Percentiles rank a stretch among this genome's conserved stretches.
These are phyloP conservation scores for Phytopythium montanum DNA, from an alignment of 352 stramenopile species.

Conservation along the genomic window DNA sequence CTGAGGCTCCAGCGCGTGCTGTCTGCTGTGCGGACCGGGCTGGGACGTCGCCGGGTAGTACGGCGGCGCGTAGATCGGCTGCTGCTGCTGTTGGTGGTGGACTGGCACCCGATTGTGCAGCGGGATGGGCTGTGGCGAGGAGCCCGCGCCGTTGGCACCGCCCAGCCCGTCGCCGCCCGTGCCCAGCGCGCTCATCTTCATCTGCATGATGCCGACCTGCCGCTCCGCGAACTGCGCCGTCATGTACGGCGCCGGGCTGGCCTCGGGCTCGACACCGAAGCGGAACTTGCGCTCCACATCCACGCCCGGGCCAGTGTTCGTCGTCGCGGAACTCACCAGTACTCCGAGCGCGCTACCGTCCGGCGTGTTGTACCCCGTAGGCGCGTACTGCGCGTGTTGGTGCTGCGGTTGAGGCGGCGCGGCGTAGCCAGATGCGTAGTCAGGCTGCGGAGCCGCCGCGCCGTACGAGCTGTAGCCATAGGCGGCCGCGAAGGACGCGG, in stretches of 20 bases:
- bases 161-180: not conserved
- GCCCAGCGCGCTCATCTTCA: constrained; percentile 21
- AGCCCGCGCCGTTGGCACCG: constrained; percentile 6
- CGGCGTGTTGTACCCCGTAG: constrained; percentile 17
- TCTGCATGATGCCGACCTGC: constrained; percentile 35
- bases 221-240: constrained; percentile 25
- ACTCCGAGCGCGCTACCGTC: constrained; percentile 45
- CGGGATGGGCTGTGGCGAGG: not conserved
- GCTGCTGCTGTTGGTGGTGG: constrained; percentile 8
- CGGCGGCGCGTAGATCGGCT: constrained; percentile 26
- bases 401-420: constrained; percentile 31
- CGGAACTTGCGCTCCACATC: constrained; percentile 36
- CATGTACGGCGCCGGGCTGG: constrained; percentile 7
- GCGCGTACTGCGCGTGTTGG: constrained; percentile 7
- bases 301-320: constrained; percentile 14
- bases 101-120: not conserved
- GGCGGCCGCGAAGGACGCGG: constrained; percentile 26
- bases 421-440: constrained; percentile 20
- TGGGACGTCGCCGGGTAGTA: constrained; percentile 28
- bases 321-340: constrained; percentile 54
- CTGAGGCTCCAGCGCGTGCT: constrained; percentile 1
- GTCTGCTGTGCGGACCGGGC: constrained; percentile 16
- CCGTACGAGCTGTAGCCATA: constrained; percentile 34
- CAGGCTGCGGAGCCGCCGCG: constrained; percentile 15
- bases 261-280: constrained; percentile 13